Conservation (phyloP, 768 basidiomycete species). For the Podaxis sp. region DNA sequence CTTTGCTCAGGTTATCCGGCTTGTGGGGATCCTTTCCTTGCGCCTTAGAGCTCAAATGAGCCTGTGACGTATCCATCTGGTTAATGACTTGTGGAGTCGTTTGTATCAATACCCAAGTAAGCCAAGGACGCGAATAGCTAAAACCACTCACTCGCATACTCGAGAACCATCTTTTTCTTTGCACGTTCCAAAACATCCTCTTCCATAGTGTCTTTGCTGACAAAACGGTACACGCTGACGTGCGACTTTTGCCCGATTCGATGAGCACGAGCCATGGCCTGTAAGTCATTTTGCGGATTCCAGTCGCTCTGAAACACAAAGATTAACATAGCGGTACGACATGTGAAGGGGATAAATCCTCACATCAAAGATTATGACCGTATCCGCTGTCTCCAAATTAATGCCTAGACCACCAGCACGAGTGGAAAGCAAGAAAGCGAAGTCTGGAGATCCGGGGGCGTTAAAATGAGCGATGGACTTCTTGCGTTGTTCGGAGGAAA, state of each 20-base stretch:
- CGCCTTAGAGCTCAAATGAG: conserved; percentile 85
- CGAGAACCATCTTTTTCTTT: conserved; percentile 99
- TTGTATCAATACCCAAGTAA: conserved; percentile 1
- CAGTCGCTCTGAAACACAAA: conserved; percentile 75
- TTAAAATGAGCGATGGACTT: conserved; percentile 98
- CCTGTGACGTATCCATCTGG: conserved; percentile 99
- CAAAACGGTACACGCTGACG: conserved; percentile 97
- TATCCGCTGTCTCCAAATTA: conserved; percentile 98
- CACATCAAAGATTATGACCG: conserved; percentile 98
- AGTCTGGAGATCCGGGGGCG: conserved; percentile 88
- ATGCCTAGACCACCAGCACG: conserved; percentile 97
- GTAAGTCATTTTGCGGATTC: conserved; percentile 98
- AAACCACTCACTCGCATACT: conserved; percentile 89
- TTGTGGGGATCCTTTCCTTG: conserved; percentile 67
- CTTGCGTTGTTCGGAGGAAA: conserved; percentile 89
- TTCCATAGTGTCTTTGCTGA: conserved; percentile 99
- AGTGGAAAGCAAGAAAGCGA: conserved; percentile 95
- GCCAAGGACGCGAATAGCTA: conserved; percentile 1
- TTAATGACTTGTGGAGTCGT: conserved; percentile 77
- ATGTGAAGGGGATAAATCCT: conserved; percentile 31
- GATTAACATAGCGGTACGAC: conserved; percentile 9
- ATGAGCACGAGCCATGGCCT: conserved; percentile 99
- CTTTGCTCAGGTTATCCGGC: conserved; percentile 87
- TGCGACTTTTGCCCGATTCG: conserved; percentile 99
- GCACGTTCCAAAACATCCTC: conserved; percentile 98